A percentile compares a stretch with the other conserved stretches of the same genome.
Conservation (phyloP, 148 eudicot genomes). For the Beta vulgaris region DNA sequence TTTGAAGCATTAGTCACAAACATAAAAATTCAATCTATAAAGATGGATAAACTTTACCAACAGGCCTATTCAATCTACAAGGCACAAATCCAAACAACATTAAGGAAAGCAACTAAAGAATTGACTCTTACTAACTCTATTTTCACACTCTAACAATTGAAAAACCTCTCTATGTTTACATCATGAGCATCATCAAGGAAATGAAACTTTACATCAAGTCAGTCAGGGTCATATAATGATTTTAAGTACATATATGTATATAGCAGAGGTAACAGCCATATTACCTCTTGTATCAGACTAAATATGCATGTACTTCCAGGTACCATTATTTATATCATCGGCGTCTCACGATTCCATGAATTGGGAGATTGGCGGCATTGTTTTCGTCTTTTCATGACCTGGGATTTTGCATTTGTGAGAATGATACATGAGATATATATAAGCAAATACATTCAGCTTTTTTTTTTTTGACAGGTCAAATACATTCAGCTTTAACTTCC, state of each 20-base stretch:
- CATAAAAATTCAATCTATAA: background rate
- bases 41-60: background rate
- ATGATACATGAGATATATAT: too few species aligned
- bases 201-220: constrained; percentile 25
- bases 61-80: background rate
- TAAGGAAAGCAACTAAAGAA: background rate
- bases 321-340: background rate
- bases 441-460: background rate
- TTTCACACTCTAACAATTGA: constrained; percentile 15
- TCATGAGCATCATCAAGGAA: constrained; percentile 12
- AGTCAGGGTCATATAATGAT: constrained; percentile 6
- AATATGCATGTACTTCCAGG: constrained; percentile 1
- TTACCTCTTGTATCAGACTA: constrained; percentile 16
- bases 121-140: background rate
- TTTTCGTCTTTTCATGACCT: constrained; percentile 65
- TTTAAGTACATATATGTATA: constrained; percentile 14
- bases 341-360: constrained; percentile 63
- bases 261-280: constrained; percentile 4
- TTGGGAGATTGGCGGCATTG: constrained; percentile 63
- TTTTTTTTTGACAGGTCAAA: background rate
- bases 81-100: background rate
- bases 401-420: constrained; percentile 9
- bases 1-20: too few species aligned
- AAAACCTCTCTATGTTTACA: constrained; percentile 8
- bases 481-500: background rate